These are phyloP conservation scores for Herpotrichia juniperi DNA, from an alignment of 2,329 filamentous ascomycete genomes.

Conservation along the genomic window DNA sequence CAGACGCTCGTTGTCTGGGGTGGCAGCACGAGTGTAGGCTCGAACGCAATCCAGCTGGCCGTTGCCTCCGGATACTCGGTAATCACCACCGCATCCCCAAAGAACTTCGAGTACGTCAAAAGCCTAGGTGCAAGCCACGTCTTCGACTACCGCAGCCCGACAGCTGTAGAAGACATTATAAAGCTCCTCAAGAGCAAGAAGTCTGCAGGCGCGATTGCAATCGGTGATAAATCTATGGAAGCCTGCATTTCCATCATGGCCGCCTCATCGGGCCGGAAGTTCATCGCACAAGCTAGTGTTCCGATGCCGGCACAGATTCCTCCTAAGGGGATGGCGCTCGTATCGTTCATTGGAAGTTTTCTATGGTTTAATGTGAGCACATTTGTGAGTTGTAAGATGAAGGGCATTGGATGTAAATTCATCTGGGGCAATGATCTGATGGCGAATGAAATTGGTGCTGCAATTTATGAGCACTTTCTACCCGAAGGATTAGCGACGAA, in stretches of 20 bases:
- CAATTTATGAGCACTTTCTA: conserved; percentile 12
- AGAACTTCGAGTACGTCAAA: conserved; percentile 54
- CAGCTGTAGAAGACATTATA: conserved; percentile 41
- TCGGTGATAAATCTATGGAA: conserved; percentile 21
- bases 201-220: conserved; percentile 40
- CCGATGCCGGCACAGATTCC: not conserved
- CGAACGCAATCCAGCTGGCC: conserved; percentile 56
- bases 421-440: conserved; percentile 15
- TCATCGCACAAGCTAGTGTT: conserved; percentile 15
- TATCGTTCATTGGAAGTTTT: not conserved
- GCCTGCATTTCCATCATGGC: conserved; percentile 15
- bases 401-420: conserved; percentile 17
- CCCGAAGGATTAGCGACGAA: conserved; percentile 13
- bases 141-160: conserved; percentile 57
- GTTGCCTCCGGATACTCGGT: conserved; percentile 51
- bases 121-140: conserved; percentile 52
- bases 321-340: not conserved
- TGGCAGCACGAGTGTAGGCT: conserved; percentile 55
- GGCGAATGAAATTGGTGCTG: conserved; percentile 8
- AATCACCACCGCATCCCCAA: conserved; percentile 52
- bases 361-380: conserved; percentile 10
- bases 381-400: conserved; percentile 13
- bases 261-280: conserved; percentile 14
- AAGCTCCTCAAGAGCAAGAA: conserved; percentile 38
- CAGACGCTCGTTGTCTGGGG: conserved; percentile 55